Evolutionary conservation across 805 yeast species (phyloP).

Genomic region (Pichia kluyveri): DNA sequence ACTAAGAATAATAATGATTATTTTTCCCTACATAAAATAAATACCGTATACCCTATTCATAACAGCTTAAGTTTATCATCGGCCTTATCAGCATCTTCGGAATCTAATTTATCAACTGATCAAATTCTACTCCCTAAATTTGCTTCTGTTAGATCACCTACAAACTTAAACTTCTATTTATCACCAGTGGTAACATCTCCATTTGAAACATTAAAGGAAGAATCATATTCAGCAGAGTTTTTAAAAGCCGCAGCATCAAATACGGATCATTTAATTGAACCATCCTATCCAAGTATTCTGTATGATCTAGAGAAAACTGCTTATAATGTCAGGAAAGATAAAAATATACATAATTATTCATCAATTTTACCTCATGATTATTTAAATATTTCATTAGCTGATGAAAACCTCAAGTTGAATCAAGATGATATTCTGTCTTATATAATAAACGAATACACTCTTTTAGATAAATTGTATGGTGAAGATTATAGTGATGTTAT

Average conservation of each 20-base stretch:
- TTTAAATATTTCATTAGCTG: constrained; percentile 4
- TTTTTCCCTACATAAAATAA: neutral
- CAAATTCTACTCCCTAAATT: neutral
- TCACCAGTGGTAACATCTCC: constrained; percentile 4
- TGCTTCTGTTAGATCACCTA: neutral
- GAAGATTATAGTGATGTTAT: constrained; percentile 9
- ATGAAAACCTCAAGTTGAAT: neutral
- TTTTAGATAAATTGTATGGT: constrained; percentile 12
- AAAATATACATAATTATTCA: neutral
- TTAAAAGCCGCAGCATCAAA: neutral
- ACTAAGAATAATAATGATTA: neutral
- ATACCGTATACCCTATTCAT: neutral
- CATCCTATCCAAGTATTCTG: neutral
- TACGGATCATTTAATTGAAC: neutral
- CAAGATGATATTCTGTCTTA: neutral
- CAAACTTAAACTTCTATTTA: neutral
- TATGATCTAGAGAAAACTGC: constrained; percentile 1
- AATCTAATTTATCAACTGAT: neutral
- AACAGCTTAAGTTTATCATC: neutral
- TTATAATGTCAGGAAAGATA: neutral
- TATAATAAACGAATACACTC: constrained; percentile 1
- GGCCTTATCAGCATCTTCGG: neutral
- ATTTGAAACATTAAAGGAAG: neutral
- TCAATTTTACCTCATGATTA: constrained; percentile 7
- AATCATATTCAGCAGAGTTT: neutral